phyloP scores from a whole-genome alignment of 2,329 filamentous ascomycete genomes.

The Epicoccum sorghinum region DNA sequence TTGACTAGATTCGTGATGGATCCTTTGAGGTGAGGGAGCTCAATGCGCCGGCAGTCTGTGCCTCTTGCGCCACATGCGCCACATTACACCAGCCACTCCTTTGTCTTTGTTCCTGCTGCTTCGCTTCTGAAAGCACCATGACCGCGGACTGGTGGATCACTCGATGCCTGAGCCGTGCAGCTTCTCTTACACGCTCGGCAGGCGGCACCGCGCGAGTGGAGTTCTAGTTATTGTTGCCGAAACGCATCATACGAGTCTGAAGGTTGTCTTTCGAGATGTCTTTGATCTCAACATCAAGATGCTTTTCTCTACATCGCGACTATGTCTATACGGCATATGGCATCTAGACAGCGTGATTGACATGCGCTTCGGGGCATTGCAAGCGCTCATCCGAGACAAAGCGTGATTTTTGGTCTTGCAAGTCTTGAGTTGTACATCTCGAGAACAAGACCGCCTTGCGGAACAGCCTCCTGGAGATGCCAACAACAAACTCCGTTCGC shows the following conservation, averaged over 20 bases:
- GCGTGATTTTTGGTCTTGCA: constrained; percentile 13
- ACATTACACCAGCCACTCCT: too few relatives aligned
- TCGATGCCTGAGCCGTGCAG: too few relatives aligned
- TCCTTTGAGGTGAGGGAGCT: constrained; percentile 31
- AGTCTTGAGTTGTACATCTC: constrained; percentile 1
- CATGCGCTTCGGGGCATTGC: not conserved
- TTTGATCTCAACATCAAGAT: not conserved
- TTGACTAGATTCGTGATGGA: not conserved
- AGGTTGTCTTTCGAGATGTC: not conserved
- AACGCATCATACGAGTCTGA: constrained; percentile 6
- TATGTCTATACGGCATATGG: too few relatives aligned
- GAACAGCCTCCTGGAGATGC: not conserved
- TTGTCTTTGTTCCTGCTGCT: not conserved
- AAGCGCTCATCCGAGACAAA: constrained; percentile 12
- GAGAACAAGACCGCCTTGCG: constrained; percentile 1
- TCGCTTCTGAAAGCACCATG: not conserved
- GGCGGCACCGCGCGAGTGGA: too few relatives aligned
- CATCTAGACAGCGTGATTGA: not conserved
- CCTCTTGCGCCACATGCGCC: constrained; percentile 17
- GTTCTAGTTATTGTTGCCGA: not conserved
- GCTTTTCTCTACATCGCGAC: too few relatives aligned
- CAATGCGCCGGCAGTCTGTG: constrained; percentile 6
- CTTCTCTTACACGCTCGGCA: too few relatives aligned
- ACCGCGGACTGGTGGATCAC: too few relatives aligned
- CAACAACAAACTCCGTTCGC: not conserved